A percentile compares a stretch with the other conserved stretches of the same genome.
Conservation (phyloP, 108 stramenopile species). For the Bacterosira constricta region DNA sequence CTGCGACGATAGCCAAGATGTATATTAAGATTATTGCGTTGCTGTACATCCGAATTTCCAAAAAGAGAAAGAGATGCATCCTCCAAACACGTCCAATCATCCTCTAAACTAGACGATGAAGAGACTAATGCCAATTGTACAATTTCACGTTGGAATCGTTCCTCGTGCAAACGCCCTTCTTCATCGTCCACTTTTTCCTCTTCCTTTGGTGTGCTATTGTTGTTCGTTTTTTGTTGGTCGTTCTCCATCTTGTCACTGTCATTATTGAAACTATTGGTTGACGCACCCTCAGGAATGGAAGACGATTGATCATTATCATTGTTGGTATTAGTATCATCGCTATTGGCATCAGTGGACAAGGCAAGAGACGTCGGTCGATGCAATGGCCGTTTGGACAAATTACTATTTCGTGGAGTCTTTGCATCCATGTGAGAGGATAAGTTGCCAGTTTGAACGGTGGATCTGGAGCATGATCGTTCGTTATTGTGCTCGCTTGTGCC, state of each 20-base stretch:
- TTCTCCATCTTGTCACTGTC: conserved; percentile 52
- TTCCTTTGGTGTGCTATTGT: too few relatives aligned
- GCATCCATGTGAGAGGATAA: too few relatives aligned
- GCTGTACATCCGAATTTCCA: background rate
- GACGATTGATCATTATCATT: too few relatives aligned
- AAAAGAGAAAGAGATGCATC: background rate
- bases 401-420: conserved; percentile 25
- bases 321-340: too few relatives aligned
- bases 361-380: background rate
- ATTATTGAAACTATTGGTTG: conserved; percentile 2
- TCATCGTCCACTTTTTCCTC: background rate
- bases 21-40: too few relatives aligned
- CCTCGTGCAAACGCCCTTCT: conserved; percentile 17
- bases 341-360: background rate
- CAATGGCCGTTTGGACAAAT: background rate
- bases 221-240: too few relatives aligned
- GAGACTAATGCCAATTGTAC: conserved; percentile 38
- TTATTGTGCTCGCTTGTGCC: too few relatives aligned
- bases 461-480: too few relatives aligned
- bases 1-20: conserved; percentile 64
- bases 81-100: conserved; percentile 3
- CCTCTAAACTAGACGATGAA: background rate
- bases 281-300: too few relatives aligned
- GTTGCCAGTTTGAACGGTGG: too few relatives aligned
- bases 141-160: conserved; percentile 85